Percentiles rank a stretch among this genome's conserved stretches.
Evolutionary conservation across 2,329 filamentous ascomycete species (phyloP).

Genomic region (Sarocladium kiliense): DNA sequence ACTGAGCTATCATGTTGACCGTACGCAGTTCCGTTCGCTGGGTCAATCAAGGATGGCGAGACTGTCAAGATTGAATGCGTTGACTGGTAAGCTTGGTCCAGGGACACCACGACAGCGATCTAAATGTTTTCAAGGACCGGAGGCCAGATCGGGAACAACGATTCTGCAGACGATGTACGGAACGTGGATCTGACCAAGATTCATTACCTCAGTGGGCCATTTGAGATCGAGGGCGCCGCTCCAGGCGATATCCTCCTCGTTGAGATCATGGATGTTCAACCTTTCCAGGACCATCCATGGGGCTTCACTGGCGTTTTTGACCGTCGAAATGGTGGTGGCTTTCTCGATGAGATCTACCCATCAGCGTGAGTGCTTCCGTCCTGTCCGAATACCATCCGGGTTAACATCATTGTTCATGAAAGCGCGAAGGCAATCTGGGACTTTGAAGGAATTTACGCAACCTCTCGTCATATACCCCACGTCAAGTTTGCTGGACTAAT

Average conservation of each 20-base stretch:
- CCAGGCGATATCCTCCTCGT: constrained; percentile 82
- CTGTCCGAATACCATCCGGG: neutral
- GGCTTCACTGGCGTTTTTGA: constrained; percentile 84
- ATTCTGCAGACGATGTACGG: constrained; percentile 81
- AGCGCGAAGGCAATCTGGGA: constrained; percentile 55
- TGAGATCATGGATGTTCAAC: constrained; percentile 91
- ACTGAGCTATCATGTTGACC: no score
- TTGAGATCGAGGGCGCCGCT: constrained; percentile 77
- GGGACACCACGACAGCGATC: neutral
- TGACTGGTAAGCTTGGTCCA: constrained; percentile 43
- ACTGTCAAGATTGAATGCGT: constrained; percentile 91
- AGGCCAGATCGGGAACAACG: constrained; percentile 84
- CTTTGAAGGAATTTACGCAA: constrained; percentile 62
- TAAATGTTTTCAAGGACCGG: constrained; percentile 46
- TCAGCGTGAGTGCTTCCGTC: constrained; percentile 54
- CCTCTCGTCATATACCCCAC: constrained; percentile 78
- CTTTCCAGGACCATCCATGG: constrained; percentile 80
- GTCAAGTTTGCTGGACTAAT: constrained; percentile 87
- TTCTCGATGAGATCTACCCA: constrained; percentile 82
- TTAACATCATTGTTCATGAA: neutral
- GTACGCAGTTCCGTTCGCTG: constrained; percentile 63
- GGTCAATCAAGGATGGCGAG: constrained; percentile 73
- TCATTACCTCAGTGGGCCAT: constrained; percentile 86
- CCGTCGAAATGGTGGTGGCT: constrained; percentile 78
- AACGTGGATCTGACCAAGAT: constrained; percentile 79